Evolutionary conservation across 768 basidiomycete genomes (phyloP), one percentile per base, ranked within the genome.

Genomic region (Rhodotorula graminis): DNA sequence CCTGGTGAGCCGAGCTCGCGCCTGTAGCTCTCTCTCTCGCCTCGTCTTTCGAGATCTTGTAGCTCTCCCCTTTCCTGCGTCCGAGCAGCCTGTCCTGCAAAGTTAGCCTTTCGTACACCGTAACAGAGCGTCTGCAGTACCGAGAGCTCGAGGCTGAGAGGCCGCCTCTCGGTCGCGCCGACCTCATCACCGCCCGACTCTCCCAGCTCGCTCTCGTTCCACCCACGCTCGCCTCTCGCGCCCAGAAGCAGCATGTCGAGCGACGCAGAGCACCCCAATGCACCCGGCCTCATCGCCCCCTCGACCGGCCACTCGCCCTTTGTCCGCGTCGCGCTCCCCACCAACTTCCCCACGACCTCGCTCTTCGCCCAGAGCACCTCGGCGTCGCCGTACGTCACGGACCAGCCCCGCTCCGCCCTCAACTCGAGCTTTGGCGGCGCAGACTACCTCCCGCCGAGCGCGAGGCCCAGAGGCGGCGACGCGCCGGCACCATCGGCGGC

Each of bases 231-330:
- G 5, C 37, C 5, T 37, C 37, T 37, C 37, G 50, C 50, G 25
- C 23, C 25, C 7, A 8, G 50, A 46, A 8, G 29, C 7, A 9
- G 8, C 31, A 19, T 25, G n/a, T 40, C 64, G 42, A 52, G 29
- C 50, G 61, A 65, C 58, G 27, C 66, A 33, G 16, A 53, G 19
- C 25, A 53, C 71, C 40, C 66, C 3, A 29, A 50, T 42, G 52
- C 50, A n/a, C 31, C 67, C 15, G 56, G 71, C 50, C 56, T 65
- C 46, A 57, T 74, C 65, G 68, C 73, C 3, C 76, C 74, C 18
- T 61, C 74, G 15, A 58, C 74, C 7, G 74, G 74, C 53, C 70
- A 71, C 66, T 72, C 74, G 8, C 74, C 74, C 46, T 75, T 75
- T 42, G 60, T 46, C 16, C 70, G 74, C 33, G 40, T 71, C 49